Conservation (phyloP, 2,329 filamentous ascomycete species). For the Pseudopyricularia cyperi region DNA sequence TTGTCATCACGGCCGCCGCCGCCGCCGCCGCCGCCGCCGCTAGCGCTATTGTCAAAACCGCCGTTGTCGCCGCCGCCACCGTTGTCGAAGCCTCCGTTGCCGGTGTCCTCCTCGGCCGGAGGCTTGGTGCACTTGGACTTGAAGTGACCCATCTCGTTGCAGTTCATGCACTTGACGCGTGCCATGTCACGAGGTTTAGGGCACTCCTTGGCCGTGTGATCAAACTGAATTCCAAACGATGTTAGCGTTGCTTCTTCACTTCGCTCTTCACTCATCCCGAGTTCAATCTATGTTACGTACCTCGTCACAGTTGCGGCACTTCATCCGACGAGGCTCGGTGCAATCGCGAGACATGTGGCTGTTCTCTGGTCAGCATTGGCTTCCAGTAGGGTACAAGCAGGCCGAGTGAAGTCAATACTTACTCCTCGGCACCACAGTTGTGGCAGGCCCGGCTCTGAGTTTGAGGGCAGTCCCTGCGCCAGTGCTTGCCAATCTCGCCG, state of each 20-base stretch:
- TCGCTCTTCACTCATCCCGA: not conserved
- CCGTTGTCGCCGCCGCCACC: conserved; percentile 3
- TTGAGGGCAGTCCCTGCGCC: conserved; percentile 50
- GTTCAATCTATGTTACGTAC: not conserved
- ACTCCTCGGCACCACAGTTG: conserved; percentile 48
- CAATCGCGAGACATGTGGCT: conserved; percentile 49
- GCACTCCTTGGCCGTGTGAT: conserved; percentile 35
- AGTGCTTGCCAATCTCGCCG: conserved; percentile 46
- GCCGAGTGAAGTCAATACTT: conserved; percentile 14
- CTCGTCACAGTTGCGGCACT: conserved; percentile 48
- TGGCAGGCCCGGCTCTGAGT: conserved; percentile 42
- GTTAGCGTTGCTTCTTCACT: not conserved
- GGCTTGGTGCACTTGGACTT: conserved; percentile 24
- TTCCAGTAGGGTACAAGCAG: not conserved
- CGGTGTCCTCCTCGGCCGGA: conserved; percentile 12
- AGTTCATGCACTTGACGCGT: conserved; percentile 47
- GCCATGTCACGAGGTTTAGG: conserved; percentile 41
- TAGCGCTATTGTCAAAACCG: conserved; percentile 1
- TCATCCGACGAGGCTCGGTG: conserved; percentile 29
- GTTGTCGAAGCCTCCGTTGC: conserved; percentile 5
- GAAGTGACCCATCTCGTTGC: conserved; percentile 32
- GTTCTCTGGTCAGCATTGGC: not conserved
- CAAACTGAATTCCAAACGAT: conserved; percentile 20
- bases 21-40: not conserved
- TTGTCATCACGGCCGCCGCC: not conserved